These are phyloP conservation scores for Orobanche coerulescens DNA, from an alignment of 257 asterid genomes.

Conservation along the genomic window DNA sequence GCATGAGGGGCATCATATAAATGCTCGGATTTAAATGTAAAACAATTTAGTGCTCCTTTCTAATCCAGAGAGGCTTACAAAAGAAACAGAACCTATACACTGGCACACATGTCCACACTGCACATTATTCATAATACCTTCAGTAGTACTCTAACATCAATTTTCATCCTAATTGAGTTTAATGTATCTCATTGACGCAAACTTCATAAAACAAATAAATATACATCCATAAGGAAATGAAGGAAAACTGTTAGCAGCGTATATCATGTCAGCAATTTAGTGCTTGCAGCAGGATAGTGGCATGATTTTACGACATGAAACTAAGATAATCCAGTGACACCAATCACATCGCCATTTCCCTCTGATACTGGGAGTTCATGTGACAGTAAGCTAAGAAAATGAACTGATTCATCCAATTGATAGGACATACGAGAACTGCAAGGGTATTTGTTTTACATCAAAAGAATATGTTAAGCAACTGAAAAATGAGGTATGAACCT, in stretches of 20 bases:
- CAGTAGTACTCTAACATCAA: neutral
- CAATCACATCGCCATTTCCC: neutral
- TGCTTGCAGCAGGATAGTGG: neutral
- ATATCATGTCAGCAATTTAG: neutral
- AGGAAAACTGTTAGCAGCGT: neutral
- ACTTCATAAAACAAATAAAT: neutral
- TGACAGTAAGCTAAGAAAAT: neutral
- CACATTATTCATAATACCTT: neutral
- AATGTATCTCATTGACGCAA: neutral
- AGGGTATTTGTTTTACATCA: neutral
- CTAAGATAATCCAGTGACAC: neutral
- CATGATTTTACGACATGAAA: neutral
- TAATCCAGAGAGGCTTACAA: neutral
- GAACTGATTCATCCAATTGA: conserved; percentile 8
- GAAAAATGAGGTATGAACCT: conserved; percentile 41
- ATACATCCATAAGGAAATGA: neutral
- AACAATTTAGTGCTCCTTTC: neutral
- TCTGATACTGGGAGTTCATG: neutral
- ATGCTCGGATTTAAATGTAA: neutral
- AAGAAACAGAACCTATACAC: neutral
- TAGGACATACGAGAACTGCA: neutral
- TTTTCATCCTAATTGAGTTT: neutral
- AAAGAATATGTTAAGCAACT: conserved; percentile 14
- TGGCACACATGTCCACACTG: neutral
- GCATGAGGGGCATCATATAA: neutral